phyloP scores from a whole-genome alignment of 257 asterid genomes.

The Solanum arcanum region DNA sequence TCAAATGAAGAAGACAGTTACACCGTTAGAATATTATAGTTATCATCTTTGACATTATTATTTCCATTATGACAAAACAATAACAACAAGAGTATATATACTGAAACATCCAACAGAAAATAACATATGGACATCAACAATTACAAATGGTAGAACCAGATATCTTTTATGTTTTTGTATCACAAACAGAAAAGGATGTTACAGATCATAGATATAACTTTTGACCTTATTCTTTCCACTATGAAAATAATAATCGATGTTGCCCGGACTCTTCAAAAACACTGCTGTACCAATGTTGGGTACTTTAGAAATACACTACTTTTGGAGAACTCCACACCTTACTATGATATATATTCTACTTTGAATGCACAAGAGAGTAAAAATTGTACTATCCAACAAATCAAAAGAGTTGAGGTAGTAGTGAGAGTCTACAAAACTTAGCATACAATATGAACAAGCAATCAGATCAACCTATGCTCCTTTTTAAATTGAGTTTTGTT shows the following conservation, averaged over 20 bases:
- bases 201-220: background rate
- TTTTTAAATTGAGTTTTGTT: background rate
- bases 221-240: background rate
- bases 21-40: background rate
- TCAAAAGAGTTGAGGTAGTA: background rate
- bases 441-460: background rate
- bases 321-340: background rate
- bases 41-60: background rate
- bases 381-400: background rate
- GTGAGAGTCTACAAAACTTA: background rate
- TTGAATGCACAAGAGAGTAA: background rate
- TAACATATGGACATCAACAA: background rate
- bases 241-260: background rate
- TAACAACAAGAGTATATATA: background rate
- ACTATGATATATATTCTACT: background rate
- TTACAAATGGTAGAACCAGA: background rate
- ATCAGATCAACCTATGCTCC: background rate
- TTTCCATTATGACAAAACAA: background rate
- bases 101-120: background rate
- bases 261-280: background rate
- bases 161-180: background rate
- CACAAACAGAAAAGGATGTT: background rate
- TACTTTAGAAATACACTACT: background rate
- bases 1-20: background rate
- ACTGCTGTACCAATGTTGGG: background rate